phyloP scores from a whole-genome alignment of 2,329 filamentous ascomycete genomes.

The Truncatella angustata region DNA sequence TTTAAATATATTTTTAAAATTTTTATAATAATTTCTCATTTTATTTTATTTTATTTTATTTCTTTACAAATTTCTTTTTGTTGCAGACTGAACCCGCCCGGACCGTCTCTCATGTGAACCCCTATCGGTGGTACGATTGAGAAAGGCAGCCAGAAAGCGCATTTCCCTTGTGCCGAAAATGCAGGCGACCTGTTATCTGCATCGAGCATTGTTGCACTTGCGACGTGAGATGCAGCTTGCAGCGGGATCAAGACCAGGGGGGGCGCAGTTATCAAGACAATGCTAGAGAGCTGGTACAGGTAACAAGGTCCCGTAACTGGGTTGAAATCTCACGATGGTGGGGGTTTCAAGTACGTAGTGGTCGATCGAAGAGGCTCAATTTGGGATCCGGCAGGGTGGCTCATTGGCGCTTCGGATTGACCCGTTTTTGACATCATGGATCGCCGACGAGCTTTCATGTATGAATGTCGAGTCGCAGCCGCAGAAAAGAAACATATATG shows the following conservation, averaged over 20 bases:
- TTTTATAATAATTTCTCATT: too few species aligned
- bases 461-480: too few species aligned
- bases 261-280: background rate
- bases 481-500: too few species aligned
- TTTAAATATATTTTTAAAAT: too few species aligned
- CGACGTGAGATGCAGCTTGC: background rate
- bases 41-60: too few species aligned
- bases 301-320: background rate
- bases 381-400: background rate
- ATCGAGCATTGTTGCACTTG: background rate
- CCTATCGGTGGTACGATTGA: background rate
- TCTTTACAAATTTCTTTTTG: too few species aligned
- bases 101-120: too few species aligned
- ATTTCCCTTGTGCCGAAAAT: background rate
- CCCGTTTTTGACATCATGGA: background rate
- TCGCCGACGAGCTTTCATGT: background rate
- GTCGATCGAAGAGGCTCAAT: background rate
- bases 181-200: background rate
- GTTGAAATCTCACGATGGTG: conserved; percentile 5
- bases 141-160: background rate
- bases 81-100: too few species aligned
- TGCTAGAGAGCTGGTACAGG: background rate
- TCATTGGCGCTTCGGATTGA: background rate
- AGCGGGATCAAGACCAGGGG: background rate
- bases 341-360: background rate